These are phyloP conservation scores for Vachellia pachyceras DNA, from an alignment of 306 rosid genomes.

Conservation along the genomic window DNA sequence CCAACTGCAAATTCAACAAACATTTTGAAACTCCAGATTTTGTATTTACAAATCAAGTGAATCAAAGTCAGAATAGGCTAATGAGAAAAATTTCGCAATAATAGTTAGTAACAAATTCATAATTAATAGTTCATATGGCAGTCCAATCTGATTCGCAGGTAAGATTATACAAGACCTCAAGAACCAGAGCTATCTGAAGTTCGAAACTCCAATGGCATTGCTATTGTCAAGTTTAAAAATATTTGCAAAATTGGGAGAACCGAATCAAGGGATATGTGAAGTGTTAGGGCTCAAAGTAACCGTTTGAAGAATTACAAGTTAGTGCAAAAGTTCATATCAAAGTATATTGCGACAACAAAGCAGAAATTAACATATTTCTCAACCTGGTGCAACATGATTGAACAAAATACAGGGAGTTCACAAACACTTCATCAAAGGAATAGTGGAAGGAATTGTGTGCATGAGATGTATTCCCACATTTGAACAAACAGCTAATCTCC, in stretches of 20 bases:
- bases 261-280: background rate
- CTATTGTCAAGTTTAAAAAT: background rate
- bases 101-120: background rate
- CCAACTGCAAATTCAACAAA: conserved; percentile 62
- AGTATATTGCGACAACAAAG: background rate
- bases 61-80: background rate
- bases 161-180: background rate
- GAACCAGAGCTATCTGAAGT: background rate
- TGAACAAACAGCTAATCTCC: background rate
- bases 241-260: background rate
- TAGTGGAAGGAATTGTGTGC: background rate
- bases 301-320: background rate
- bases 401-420: background rate
- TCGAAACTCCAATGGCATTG: background rate
- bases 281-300: background rate
- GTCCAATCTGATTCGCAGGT: background rate
- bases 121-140: background rate
- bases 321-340: background rate
- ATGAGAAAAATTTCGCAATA: conserved; percentile 22
- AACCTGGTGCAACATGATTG: background rate
- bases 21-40: conserved; percentile 21
- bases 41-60: background rate
- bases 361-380: background rate
- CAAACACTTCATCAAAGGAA: background rate
- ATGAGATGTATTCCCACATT: background rate